Percentiles rank a stretch among this genome's conserved stretches.
These are phyloP conservation scores for Xylariaceae sp. DNA, from an alignment of 2,329 filamentous ascomycete species.

Conservation along the genomic window DNA sequence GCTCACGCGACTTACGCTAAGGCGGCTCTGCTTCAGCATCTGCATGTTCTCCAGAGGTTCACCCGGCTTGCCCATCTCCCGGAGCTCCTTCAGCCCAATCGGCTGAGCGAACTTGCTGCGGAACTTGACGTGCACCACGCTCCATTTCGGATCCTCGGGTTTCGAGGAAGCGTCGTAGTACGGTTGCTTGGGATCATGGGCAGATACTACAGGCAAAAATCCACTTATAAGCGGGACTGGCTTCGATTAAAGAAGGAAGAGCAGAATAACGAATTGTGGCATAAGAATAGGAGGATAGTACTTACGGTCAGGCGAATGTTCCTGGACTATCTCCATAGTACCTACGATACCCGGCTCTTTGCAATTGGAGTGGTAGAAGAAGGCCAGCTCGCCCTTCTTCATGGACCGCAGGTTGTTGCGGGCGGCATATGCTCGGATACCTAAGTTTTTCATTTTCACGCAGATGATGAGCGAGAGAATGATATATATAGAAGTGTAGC, in stretches of 20 bases:
- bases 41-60: slow-evolving; percentile 69
- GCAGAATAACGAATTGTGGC: too few relatives aligned
- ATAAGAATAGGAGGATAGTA: too few relatives aligned
- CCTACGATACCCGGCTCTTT: slow-evolving; percentile 84
- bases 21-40: slow-evolving; percentile 71
- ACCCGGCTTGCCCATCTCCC: slow-evolving; percentile 52
- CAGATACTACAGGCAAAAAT: too few relatives aligned
- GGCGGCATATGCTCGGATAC: slow-evolving; percentile 44
- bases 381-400: slow-evolving; percentile 85
- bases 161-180: slow-evolving; percentile 81
- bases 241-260: too few relatives aligned
- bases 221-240: too few relatives aligned
- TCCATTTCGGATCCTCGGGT: slow-evolving; percentile 71
- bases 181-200: slow-evolving; percentile 64
- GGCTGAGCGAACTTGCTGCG: slow-evolving; percentile 71
- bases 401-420: slow-evolving; percentile 88
- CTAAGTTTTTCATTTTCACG: too few relatives aligned
- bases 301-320: slow-evolving; percentile 73
- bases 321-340: slow-evolving; percentile 80
- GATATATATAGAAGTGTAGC: too few relatives aligned
- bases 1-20: slow-evolving; percentile 72
- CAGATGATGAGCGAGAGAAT: too few relatives aligned
- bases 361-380: slow-evolving; percentile 96
- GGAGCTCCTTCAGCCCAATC: slow-evolving; percentile 67
- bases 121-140: slow-evolving; percentile 82